Conservation (phyloP, 2,329 filamentous ascomycete species). For the Microascus cirrosus region DNA sequence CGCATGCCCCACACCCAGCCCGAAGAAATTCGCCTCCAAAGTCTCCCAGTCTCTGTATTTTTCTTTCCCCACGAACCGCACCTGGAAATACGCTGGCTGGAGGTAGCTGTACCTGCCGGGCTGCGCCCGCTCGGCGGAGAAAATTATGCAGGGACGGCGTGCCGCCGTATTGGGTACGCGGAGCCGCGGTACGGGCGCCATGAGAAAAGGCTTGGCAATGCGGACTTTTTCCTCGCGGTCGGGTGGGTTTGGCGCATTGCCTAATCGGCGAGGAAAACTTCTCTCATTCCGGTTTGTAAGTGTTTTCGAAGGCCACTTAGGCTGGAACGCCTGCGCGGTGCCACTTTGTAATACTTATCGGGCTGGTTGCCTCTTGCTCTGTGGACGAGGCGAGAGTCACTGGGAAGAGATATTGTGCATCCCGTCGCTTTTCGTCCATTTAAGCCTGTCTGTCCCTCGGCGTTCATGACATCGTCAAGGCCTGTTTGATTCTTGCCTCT, state of each 20-base stretch:
- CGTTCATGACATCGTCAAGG: no score
- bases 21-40: no score
- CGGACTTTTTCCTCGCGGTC: no score
- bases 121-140: not conserved
- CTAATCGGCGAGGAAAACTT: not conserved
- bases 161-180: not conserved
- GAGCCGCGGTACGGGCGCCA: not conserved
- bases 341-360: not conserved
- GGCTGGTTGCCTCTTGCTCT: not conserved
- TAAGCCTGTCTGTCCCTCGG: no score
- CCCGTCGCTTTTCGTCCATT: no score
- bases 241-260: no score
- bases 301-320: not conserved
- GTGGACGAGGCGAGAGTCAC: no score
- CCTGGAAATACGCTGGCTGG: not conserved
- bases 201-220: not conserved
- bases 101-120: not conserved
- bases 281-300: not conserved
- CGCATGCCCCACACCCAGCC: not conserved
- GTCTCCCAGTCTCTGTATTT: no score
- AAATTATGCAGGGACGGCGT: not conserved
- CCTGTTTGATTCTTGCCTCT: no score
- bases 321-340: no score
- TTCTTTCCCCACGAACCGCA: no score
- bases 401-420: no score